A percentile compares a stretch with the other conserved stretches of the same genome.
phyloP scores from a whole-genome alignment of 768 basidiomycete species.

The Suillus cothurnatus region DNA sequence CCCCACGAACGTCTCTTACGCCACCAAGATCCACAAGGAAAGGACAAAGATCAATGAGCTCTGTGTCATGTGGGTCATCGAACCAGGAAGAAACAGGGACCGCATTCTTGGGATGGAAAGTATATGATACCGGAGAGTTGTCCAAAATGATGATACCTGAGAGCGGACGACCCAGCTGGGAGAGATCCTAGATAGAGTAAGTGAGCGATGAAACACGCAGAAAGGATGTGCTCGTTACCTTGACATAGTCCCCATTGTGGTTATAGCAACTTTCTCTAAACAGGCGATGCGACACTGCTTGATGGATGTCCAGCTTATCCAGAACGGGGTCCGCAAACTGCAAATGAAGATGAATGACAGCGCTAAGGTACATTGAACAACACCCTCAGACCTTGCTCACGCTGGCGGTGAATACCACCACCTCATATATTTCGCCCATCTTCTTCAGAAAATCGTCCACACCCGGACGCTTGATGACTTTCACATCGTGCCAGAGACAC shows the following conservation, averaged over 20 bases:
- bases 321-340: slow-evolving; percentile 96
- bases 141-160: slow-evolving; percentile 73
- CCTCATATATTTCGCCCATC: slow-evolving; percentile 95
- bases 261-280: slow-evolving; percentile 97
- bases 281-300: slow-evolving; percentile 83
- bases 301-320: slow-evolving; percentile 87
- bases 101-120: slow-evolving; percentile 82
- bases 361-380: background rate
- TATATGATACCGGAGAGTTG: slow-evolving; percentile 78
- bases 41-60: slow-evolving; percentile 69
- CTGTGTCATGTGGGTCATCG: slow-evolving; percentile 76
- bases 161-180: slow-evolving; percentile 71
- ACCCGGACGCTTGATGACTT: slow-evolving; percentile 95
- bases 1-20: slow-evolving; percentile 67
- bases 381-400: slow-evolving; percentile 74
- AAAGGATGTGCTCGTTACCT: slow-evolving; percentile 50
- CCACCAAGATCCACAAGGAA: slow-evolving; percentile 65
- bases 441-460: slow-evolving; percentile 93
- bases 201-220: slow-evolving; percentile 9
- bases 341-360: slow-evolving; percentile 6
- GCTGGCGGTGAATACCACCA: slow-evolving; percentile 94
- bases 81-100: slow-evolving; percentile 79
- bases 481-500: slow-evolving; percentile 92
- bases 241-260: slow-evolving; percentile 95
- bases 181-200: slow-evolving; percentile 57